phyloP scores from a whole-genome alignment of 495 filamentous ascomycete genomes.

The Thozetella sp. region DNA sequence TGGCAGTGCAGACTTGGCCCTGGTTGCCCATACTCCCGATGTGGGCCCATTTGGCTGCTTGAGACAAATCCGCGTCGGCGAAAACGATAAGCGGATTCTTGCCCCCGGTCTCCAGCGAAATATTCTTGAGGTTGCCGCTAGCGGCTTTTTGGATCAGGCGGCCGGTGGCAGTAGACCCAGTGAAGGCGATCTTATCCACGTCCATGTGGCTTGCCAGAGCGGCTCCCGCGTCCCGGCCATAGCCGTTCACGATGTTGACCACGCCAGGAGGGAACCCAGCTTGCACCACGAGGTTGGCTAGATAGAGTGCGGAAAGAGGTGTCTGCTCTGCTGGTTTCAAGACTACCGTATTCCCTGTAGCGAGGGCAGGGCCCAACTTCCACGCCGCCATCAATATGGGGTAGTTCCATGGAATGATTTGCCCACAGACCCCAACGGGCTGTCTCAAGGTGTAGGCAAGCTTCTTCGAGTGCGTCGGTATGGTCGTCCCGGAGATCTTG shows the following conservation, averaged over 20 bases:
- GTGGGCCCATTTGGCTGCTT: conserved; percentile 89
- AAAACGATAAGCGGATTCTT: conserved; percentile 89
- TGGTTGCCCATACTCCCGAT: conserved; percentile 76
- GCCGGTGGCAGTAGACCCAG: conserved; percentile 83
- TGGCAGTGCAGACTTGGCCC: conserved; percentile 93
- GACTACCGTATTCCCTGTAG: conserved; percentile 85
- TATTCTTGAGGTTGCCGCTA: conserved; percentile 85
- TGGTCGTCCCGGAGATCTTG: conserved; percentile 89
- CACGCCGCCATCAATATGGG: conserved; percentile 91
- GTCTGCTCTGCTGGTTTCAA: conserved; percentile 94
- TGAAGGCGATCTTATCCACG: conserved; percentile 95
- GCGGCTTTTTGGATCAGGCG: conserved; percentile 93
- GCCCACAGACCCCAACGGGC: conserved; percentile 88
- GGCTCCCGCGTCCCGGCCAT: conserved; percentile 77
- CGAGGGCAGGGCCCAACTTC: conserved; percentile 91
- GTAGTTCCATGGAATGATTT: conserved; percentile 96
- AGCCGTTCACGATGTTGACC: conserved; percentile 86
- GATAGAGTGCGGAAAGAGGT: conserved; percentile 81
- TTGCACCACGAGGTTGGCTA: conserved; percentile 83
- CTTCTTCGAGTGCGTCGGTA: conserved; percentile 77
- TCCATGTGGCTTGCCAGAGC: conserved; percentile 76
- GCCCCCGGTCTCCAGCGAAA: conserved; percentile 91
- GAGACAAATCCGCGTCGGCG: conserved; percentile 87
- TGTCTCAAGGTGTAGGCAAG: conserved; percentile 90
- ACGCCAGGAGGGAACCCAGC: conserved; percentile 96